Evolutionary conservation across 331 rosid species (phyloP), one percentile per base, ranked within the genome.

Genomic region (Arachis monticola): DNA sequence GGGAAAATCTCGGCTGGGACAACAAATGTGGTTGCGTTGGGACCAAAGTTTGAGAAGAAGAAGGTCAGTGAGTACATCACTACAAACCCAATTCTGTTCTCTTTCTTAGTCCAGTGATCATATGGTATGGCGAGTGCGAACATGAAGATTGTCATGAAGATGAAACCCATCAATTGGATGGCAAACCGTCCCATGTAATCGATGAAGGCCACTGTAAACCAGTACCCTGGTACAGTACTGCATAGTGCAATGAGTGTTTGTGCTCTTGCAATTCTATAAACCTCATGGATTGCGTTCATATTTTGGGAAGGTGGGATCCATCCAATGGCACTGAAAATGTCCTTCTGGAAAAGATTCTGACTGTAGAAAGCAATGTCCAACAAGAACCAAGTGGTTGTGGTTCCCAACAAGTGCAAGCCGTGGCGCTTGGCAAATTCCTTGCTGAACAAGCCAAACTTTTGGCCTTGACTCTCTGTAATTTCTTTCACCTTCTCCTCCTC

Each of bases 101-200:
- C 77, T 31, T 59, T 75, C 60, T 69, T 1, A 1, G 75, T 91
- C 98, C 98, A 93, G 52, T 93, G 98, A 62, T 93, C 44, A 78
- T 93, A 93, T 2, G 98, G 98, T 75, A 93, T 70, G 0, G 96
- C 98, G 0, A 93, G 70, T 1, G 96, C 94, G 65, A 93, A 91
- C 98, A 93, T 93, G 89, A 93, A 93, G 8, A 89, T 87, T 0
- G 98, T 93, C 98, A 93, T 93, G 92, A 91, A 89, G 79, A 91
- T 88, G 82, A 93, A 93, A 0, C 98, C 98, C 88, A 91, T 84
- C 69, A 89, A 8, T 70, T 93, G 98, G 75, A 91, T 93, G 0
- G 88, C 82, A 41, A 93, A 93, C 0, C 98, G 85, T 1, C 98
- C 98, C 38, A 93, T 60, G 52, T 40, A 1, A 69, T 93, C 98